A percentile compares a stretch with the other conserved stretches of the same genome.
phyloP scores from a whole-genome alignment of 306 rosid species.

The Acacia melanoxylon region DNA sequence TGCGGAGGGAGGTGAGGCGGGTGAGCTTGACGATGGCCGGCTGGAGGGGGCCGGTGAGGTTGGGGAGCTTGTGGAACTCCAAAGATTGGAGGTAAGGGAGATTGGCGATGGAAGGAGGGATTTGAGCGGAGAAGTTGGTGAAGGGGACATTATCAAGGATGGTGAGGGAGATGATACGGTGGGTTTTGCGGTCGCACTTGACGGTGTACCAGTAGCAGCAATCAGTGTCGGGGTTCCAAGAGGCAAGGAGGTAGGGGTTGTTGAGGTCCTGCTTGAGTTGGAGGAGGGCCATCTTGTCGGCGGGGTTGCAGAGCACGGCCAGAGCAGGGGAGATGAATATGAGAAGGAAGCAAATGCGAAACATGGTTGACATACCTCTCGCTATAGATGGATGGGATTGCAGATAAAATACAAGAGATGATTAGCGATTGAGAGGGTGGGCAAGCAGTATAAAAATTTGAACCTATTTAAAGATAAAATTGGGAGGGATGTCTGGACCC shows the following conservation, averaged over 20 bases:
- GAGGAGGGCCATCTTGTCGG: constrained; percentile 69
- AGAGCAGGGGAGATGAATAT: constrained; percentile 29
- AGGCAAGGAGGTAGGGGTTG: constrained; percentile 60
- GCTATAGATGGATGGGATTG: background rate
- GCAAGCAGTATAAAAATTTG: no score
- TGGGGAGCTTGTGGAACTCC: constrained; percentile 55
- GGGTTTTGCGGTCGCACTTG: constrained; percentile 47
- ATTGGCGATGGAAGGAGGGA: constrained; percentile 67
- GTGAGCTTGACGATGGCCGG: constrained; percentile 57
- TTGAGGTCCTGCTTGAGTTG: constrained; percentile 64
- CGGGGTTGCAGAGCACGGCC: constrained; percentile 60
- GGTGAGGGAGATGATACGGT: constrained; percentile 65
- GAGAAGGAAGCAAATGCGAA: background rate
- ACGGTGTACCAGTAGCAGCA: constrained; percentile 74
- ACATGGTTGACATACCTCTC: background rate
- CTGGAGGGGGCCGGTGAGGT: constrained; percentile 63
- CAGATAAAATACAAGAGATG: no score
- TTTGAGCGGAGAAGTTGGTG: constrained; percentile 44
- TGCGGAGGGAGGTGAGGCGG: constrained; percentile 42
- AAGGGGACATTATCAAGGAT: constrained; percentile 36
- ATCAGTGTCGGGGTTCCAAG: constrained; percentile 68
- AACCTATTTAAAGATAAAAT: no score
- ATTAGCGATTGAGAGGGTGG: no score
- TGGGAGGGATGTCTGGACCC: no score
- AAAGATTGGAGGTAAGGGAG: constrained; percentile 61